Base-by-base conservation (phyloP, 176 grass and related monocot species). In the Thalia dealbata region DNA sequence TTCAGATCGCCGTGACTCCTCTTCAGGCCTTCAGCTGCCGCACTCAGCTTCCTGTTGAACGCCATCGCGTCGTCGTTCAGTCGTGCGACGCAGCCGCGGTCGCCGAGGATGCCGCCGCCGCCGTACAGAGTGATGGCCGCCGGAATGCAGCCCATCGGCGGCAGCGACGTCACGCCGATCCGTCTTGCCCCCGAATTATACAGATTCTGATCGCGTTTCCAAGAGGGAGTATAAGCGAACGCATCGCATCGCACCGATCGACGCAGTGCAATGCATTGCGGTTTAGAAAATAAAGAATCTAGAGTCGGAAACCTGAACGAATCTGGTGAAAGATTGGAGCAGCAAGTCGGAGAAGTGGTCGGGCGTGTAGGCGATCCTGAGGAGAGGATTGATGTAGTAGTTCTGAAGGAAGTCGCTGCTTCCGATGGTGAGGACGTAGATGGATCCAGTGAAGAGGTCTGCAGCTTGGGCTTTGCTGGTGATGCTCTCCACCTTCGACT, bases 341-440 rank as follows among this genome's bases (percentile, higher is more conserved):
- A 96, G 84, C 60, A 74, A 54, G 79, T 86, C 82, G 50, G 76
- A 64, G 78, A 92, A 92, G 75, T 80, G 86, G 2, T 89, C 92
- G 1, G 86, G 82, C 6, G 82, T 88, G 64, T 85, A 85, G 35
- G 85, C 8, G 67, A 41, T 61, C 21, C 27, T 48, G 10, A 96
- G 50, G 41, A 90, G 10, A 5, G 89, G 89, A 79, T 96, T 88
- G 18, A 92, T 84, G 84, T 92, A 96, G 82, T 92, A 92, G 67
- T 92, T 96, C 84, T 96, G 93, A 81, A 96, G 71, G 75, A 82
- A 96, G 68, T 96, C 93, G 64, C 86, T 88, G 78, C 82, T 92
- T 50, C 95, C 95, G 51, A 85, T 81, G 74, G 90, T 92, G 55
- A 97, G 24, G 7, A 97, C 66, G 85, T 88, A 91, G 81, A 92